Base-by-base conservation (phyloP, 2,329 filamentous ascomycete species). In the Tricladium varicosporioides region DNA sequence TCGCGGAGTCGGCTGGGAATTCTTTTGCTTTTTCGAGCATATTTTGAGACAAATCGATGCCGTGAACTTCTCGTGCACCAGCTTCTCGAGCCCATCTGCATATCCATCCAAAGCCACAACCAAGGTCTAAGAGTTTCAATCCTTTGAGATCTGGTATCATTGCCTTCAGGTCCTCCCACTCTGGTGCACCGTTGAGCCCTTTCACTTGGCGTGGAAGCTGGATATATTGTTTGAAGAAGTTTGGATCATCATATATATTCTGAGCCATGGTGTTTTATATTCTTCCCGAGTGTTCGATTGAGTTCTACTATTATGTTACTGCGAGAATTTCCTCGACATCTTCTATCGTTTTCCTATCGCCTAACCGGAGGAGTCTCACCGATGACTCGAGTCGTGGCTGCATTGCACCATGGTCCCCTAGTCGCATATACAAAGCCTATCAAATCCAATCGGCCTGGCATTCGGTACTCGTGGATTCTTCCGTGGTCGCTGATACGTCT, bases 91-190 rank as follows among this genome's bases (percentile, higher is more conserved):
- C 74, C 69, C 72, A 78, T n/a, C 75, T 73, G 32, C 70, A 66
- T 58, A 78, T 77, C 75, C 75, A 78, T 16, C 76, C 76, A 59
- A 76, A 74, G 13, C 76, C 76, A 62, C 77, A 79, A 4, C 76
- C 76, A 4, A 79, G 69, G 63, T 79, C 76, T 8, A 79, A 71
- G 31, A 78, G 64, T 14, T 58, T 62, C 3, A 66, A 57, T n/a
- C 65, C 70, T 8, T 54, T 52, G 44, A 74, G 62, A 40, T 64
- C 47, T 7, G 74, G 73, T 27, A 79, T 65, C 65, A 79, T 72
- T 3, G 67, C 57, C 19, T 66, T 66, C n/a, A 79, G 62, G n/a
- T 66, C 67, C 2, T 73, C 72, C 77, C 75, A 80, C 70, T 78
- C 76, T 15, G 73, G 72, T 8, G 75, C 73, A 8, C 70, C 73